Percentiles rank a stretch among this genome's conserved stretches.
These are phyloP conservation scores for Cunninghamia lanceolata DNA, from an alignment of 75 land plant genomes.

Conservation along the genomic window DNA sequence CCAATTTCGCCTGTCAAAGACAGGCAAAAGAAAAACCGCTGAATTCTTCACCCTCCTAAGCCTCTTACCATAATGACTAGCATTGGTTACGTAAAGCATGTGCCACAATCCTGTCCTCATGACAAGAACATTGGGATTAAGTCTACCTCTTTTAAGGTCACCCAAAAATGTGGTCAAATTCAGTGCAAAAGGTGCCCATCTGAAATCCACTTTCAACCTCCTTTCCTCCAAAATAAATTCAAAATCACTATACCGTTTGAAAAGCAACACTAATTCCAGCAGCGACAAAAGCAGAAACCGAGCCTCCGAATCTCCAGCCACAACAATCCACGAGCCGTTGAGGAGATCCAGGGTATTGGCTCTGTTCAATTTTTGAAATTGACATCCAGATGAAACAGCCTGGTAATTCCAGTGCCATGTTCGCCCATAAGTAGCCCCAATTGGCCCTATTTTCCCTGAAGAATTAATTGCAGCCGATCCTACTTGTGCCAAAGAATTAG, in stretches of 20 bases:
- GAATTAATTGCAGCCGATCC: background rate
- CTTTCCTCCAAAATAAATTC: slow-evolving; percentile 28
- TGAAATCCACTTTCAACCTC: slow-evolving; percentile 56
- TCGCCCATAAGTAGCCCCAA: slow-evolving; percentile 21
- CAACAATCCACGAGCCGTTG: slow-evolving; percentile 83
- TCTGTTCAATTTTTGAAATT: slow-evolving; percentile 44
- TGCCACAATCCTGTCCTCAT: slow-evolving; percentile 92
- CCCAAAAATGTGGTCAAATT: slow-evolving; percentile 40
- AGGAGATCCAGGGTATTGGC: slow-evolving; percentile 59
- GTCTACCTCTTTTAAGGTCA: slow-evolving; percentile 7
- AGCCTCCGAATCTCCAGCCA: slow-evolving; percentile 94
- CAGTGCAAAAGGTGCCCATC: slow-evolving; percentile 83
- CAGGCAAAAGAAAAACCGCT: slow-evolving; percentile 34
- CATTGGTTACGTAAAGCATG: slow-evolving; percentile 74
- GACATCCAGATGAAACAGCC: slow-evolving; percentile 26
- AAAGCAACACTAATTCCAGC: slow-evolving; percentile 59
- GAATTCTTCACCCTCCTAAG: slow-evolving; percentile 28
- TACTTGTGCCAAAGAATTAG: background rate
- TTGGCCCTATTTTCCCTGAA: background rate
- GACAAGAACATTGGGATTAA: slow-evolving; percentile 71
- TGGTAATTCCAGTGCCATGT: slow-evolving; percentile 40
- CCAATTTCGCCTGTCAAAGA: slow-evolving; percentile 3
- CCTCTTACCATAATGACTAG: slow-evolving; percentile 47
- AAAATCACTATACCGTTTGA: slow-evolving; percentile 77
- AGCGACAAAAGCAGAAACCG: slow-evolving; percentile 66